Evolutionary conservation across 768 basidiomycete genomes (phyloP).

Genomic region (Pleurotus salmoneostramineus): DNA sequence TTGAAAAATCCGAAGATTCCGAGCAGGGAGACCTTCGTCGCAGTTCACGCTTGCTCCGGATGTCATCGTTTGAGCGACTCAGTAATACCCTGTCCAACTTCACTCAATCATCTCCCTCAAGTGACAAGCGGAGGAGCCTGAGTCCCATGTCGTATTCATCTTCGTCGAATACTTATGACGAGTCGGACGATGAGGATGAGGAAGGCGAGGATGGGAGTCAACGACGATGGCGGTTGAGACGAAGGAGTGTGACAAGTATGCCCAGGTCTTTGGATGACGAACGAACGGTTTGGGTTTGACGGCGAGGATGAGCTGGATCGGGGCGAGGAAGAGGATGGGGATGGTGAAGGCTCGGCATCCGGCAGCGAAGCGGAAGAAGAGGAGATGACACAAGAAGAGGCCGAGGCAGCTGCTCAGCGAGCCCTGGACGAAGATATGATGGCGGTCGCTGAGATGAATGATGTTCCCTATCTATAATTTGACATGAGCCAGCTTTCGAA

Average conservation of each 20-base stretch:
- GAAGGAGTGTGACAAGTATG: conserved; percentile 79
- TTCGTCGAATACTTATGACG: conserved; percentile 40
- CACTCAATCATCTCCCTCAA: conserved; percentile 30
- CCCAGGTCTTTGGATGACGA: conserved; percentile 73
- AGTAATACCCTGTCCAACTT: conserved; percentile 56
- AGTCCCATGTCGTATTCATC: conserved; percentile 58
- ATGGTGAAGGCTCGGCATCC: conserved; percentile 26
- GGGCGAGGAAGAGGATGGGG: conserved; percentile 25
- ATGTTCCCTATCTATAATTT: conserved; percentile 58
- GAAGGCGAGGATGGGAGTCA: conserved; percentile 38
- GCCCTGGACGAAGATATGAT: conserved; percentile 78
- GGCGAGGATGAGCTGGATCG: conserved; percentile 41
- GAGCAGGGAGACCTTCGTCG: conserved; percentile 22
- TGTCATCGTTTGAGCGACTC: conserved; percentile 74
- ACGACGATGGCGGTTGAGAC: conserved; percentile 37
- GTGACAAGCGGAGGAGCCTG: conserved; percentile 35
- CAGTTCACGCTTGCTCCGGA: conserved; percentile 54
- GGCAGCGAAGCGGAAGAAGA: conserved; percentile 30
- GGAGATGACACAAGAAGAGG: conserved; percentile 38
- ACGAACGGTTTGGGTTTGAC: conserved; percentile 52
- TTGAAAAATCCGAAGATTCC: conserved; percentile 5
- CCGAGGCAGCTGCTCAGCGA: conserved; percentile 64
- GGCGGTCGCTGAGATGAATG: conserved; percentile 82
- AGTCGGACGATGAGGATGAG: conserved; percentile 54
- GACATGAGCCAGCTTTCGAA: not conserved